Conservation (phyloP, 2,329 filamentous ascomycete species). For the Cordyceps cicadae region DNA sequence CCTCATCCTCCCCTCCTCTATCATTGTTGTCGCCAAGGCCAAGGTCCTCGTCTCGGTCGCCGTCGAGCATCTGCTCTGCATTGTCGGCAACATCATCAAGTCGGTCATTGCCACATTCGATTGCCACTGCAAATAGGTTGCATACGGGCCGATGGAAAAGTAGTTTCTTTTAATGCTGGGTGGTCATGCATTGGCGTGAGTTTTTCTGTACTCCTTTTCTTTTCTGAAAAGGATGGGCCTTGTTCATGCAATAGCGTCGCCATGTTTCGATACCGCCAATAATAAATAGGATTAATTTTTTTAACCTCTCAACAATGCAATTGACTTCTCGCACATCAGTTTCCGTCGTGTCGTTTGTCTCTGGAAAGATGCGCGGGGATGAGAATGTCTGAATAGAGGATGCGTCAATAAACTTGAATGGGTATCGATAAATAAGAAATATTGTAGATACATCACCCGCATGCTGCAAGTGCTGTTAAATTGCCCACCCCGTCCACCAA, state of each 20-base stretch:
- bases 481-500: slow-evolving; percentile 30
- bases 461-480: slow-evolving; percentile 25
- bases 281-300: background rate
- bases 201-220: background rate
- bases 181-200: background rate
- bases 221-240: background rate
- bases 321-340: background rate
- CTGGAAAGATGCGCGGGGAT: background rate
- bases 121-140: slow-evolving; percentile 25
- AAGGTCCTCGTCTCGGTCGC: slow-evolving; percentile 20
- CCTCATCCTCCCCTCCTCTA: slow-evolving; percentile 24
- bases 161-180: background rate
- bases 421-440: background rate
- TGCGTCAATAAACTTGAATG: background rate
- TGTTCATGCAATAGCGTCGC: slow-evolving; percentile 5
- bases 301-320: background rate
- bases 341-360: background rate
- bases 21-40: slow-evolving; percentile 21
- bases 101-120: slow-evolving; percentile 23
- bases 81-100: slow-evolving; percentile 25
- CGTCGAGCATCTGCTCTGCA: slow-evolving; percentile 24
- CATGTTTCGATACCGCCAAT: background rate
- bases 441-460: slow-evolving; percentile 13
- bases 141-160: background rate
- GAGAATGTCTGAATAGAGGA: background rate